phyloP scores from a whole-genome alignment of 768 basidiomycete genomes.

The Boletus bicolor region DNA sequence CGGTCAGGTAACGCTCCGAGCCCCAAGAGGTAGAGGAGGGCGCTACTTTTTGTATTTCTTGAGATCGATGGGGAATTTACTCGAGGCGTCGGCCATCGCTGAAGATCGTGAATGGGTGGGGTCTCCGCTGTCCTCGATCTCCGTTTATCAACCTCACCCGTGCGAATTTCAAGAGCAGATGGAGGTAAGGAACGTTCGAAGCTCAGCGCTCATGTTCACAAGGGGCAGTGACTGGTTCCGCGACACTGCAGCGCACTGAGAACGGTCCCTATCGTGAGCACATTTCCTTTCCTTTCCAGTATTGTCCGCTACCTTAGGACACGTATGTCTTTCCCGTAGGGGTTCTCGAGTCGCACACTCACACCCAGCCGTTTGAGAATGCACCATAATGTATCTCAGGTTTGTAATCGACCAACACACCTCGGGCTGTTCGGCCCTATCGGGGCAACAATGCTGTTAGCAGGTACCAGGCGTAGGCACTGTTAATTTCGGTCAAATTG shows the following conservation, averaged over 20 bases:
- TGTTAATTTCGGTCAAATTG: conserved; percentile 1
- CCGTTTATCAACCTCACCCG: conserved; percentile 24
- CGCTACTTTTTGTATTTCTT: conserved; percentile 68
- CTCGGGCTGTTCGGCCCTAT: not conserved
- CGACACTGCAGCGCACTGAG: conserved; percentile 12
- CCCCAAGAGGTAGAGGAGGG: not conserved
- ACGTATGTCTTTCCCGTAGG: too few species aligned
- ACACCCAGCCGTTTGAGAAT: not conserved
- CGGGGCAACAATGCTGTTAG: not conserved
- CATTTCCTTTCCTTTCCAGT: conserved; percentile 8
- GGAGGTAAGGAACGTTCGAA: conserved; percentile 17
- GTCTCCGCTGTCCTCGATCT: not conserved
- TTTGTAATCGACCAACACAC: not conserved
- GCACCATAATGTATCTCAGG: not conserved
- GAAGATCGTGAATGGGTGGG: not conserved
- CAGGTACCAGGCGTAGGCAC: not conserved
- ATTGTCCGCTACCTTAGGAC: not conserved
- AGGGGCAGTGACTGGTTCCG: conserved; percentile 4
- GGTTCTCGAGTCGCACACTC: not conserved
- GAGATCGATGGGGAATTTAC: conserved; percentile 75
- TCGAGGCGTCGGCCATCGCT: conserved; percentile 41
- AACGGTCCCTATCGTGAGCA: conserved; percentile 3
- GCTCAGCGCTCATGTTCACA: not conserved
- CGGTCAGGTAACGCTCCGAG: not conserved
- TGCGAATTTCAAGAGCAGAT: conserved; percentile 22